phyloP scores from a whole-genome alignment of 257 asterid species.

The Euphrasia confusa region DNA sequence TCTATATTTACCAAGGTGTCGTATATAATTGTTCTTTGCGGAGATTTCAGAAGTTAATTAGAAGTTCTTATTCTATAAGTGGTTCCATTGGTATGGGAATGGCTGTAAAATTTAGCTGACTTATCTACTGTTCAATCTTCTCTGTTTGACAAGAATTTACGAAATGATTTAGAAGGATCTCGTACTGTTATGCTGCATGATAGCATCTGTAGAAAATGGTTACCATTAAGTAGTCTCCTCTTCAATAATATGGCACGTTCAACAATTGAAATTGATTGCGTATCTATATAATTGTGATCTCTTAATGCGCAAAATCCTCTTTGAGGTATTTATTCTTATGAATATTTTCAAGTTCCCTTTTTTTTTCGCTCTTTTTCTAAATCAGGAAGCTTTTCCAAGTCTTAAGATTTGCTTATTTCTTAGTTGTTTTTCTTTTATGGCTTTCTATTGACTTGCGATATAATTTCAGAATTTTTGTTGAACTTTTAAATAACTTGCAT shows the following conservation, averaged over 20 bases:
- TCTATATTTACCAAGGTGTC: conserved; percentile 11
- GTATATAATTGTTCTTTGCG: conserved; percentile 12
- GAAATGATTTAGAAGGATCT: conserved; percentile 14
- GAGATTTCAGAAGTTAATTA: conserved; percentile 20
- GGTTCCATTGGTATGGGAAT: conserved; percentile 13
- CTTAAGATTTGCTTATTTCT: conserved; percentile 16
- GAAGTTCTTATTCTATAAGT: conserved; percentile 14
- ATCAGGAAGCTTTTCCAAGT: conserved; percentile 3
- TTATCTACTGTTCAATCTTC: neutral
- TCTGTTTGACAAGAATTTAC: conserved; percentile 9
- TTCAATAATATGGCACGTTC: conserved; percentile 15
- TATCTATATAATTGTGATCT: neutral
- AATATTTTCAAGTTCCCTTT: conserved; percentile 12
- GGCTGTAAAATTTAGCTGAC: conserved; percentile 5
- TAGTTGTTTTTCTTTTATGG: conserved; percentile 2
- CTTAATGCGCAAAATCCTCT: conserved; percentile 15
- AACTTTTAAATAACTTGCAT: conserved; percentile 21
- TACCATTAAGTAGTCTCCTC: conserved; percentile 13
- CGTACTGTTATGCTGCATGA: conserved; percentile 13
- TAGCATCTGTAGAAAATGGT: conserved; percentile 1
- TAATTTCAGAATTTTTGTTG: conserved; percentile 20
- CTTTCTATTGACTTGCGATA: conserved; percentile 16
- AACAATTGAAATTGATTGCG: conserved; percentile 1
- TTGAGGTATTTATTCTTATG: neutral
- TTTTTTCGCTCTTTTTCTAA: neutral